These are phyloP conservation scores for Coniosporium tulheliwenetii DNA, from an alignment of 2,329 filamentous ascomycete species.

Conservation along the genomic window DNA sequence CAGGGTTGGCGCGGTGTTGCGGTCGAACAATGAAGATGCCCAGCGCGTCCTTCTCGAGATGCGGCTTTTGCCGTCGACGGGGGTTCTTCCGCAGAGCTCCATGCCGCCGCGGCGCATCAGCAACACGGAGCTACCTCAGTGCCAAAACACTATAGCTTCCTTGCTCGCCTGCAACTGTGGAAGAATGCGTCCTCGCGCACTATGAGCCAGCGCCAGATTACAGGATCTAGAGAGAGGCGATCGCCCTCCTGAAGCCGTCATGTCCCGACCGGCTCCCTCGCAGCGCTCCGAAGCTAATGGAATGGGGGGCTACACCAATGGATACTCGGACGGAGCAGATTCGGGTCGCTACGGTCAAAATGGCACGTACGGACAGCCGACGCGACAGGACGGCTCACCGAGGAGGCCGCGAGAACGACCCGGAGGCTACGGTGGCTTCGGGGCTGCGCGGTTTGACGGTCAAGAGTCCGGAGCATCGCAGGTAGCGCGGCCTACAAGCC, in stretches of 20 bases:
- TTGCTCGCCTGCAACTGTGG: neutral
- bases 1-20: too few species aligned
- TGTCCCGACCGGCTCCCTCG: constrained; percentile 11
- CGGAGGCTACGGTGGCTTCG: too few species aligned
- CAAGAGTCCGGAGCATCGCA: constrained; percentile 6
- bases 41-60: too few species aligned
- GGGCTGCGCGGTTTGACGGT: neutral
- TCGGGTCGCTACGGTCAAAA: neutral
- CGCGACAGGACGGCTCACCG: neutral
- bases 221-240: neutral
- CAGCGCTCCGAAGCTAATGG: constrained; percentile 17
- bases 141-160: neutral
- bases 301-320: constrained; percentile 20
- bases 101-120: neutral
- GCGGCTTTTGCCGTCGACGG: too few species aligned
- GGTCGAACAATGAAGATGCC: too few species aligned
- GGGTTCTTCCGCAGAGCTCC: neutral
- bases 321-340: constrained; percentile 10
- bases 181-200: constrained; percentile 1
- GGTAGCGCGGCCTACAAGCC: constrained; percentile 14
- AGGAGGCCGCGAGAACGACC: neutral
- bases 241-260: constrained; percentile 11
- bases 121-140: neutral
- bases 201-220: constrained; percentile 10
- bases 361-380: neutral